phyloP scores from a whole-genome alignment of 306 rosid genomes.

The Pterocarpus santalinus region DNA sequence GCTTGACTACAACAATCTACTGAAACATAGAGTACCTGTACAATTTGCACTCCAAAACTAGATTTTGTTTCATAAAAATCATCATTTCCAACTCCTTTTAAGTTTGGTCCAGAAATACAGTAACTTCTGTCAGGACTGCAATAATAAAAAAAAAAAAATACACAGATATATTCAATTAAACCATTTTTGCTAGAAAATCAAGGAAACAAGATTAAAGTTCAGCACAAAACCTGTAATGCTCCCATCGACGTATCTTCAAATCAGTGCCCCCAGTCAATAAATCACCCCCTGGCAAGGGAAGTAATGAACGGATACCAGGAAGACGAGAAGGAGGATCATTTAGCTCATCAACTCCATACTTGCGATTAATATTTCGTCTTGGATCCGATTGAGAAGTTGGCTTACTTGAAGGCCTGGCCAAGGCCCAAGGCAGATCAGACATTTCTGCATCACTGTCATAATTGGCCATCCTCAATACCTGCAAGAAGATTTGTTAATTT shows the following conservation, averaged over 20 bases:
- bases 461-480: conserved; percentile 83
- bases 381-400: conserved; percentile 65
- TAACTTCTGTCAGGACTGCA: conserved; percentile 94
- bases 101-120: conserved; percentile 89
- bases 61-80: conserved; percentile 81
- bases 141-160: conserved; percentile 30
- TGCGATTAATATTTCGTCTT: conserved; percentile 80
- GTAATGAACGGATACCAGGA: conserved; percentile 91
- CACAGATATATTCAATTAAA: conserved; percentile 26
- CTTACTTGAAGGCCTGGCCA: conserved; percentile 78
- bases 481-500: conserved; percentile 40
- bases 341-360: conserved; percentile 90
- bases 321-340: conserved; percentile 87
- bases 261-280: conserved; percentile 94
- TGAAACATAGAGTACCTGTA: conserved; percentile 73
- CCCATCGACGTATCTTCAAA: conserved; percentile 95
- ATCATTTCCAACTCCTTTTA: conserved; percentile 79
- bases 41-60: conserved; percentile 92
- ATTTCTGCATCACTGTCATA: conserved; percentile 82
- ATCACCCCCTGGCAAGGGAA: conserved; percentile 97
- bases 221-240: conserved; percentile 78
- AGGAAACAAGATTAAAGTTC: conserved; percentile 35
- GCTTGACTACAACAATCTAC: conserved; percentile 9
- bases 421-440: conserved; percentile 89
- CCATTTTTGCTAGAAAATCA: conserved; percentile 27